These are phyloP conservation scores for Laetiporus sulphureus DNA, from an alignment of 1,284 basidiomycete genomes.

Conservation along the genomic window DNA sequence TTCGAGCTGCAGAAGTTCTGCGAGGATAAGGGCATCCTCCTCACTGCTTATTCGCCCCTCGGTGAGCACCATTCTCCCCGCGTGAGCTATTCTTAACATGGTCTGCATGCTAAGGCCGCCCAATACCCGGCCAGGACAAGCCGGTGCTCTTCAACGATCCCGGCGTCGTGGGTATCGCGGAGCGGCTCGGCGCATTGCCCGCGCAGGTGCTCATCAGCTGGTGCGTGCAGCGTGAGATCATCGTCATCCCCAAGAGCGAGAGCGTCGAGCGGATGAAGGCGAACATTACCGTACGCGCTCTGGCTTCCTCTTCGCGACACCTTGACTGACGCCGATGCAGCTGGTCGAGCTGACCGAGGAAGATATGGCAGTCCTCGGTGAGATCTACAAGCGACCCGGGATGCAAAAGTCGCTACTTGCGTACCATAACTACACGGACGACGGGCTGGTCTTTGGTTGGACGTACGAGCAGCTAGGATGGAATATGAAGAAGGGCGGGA, in stretches of 20 bases:
- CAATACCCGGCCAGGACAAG: conserved; percentile 14
- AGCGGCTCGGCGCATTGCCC: conserved; percentile 35
- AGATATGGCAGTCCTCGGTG: conserved; percentile 33
- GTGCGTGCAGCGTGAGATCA: conserved; percentile 37
- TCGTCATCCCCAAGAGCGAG: conserved; percentile 44
- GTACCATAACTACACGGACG: conserved; percentile 24
- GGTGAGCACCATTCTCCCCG: conserved; percentile 39
- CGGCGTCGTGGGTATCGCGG: conserved; percentile 38
- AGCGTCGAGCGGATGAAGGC: conserved; percentile 38
- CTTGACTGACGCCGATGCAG: conserved; percentile 17
- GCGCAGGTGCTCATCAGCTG: conserved; percentile 50
- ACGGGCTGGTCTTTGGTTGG: conserved; percentile 40
- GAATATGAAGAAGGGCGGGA: conserved; percentile 36
- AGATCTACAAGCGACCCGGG: conserved; percentile 36
- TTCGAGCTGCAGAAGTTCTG: conserved; percentile 51
- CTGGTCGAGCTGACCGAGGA: conserved; percentile 30
- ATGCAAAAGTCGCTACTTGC: conserved; percentile 38
- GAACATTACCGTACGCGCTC: conserved; percentile 36
- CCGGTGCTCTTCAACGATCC: conserved; percentile 21
- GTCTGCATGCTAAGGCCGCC: conserved; percentile 10
- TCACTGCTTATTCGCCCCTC: conserved; percentile 66
- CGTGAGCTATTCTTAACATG: conserved; percentile 30
- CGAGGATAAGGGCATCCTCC: conserved; percentile 47
- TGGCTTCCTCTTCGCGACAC: background rate
- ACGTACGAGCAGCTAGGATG: conserved; percentile 44